phyloP scores from a whole-genome alignment of 257 asterid species.

The Linderniella brevidens region DNA sequence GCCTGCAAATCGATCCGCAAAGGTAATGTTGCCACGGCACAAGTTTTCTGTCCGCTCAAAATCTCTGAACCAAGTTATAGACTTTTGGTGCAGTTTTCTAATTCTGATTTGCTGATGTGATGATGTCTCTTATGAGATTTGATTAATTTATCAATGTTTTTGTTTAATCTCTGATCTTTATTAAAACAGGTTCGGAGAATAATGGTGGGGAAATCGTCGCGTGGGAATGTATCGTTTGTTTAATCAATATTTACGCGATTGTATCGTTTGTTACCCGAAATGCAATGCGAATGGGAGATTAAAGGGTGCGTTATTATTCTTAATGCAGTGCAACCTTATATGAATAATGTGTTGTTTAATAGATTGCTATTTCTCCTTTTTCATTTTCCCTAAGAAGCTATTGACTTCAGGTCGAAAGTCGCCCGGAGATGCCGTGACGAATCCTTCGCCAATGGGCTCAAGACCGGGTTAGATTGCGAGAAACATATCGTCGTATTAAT shows the following conservation, averaged over 20 bases:
- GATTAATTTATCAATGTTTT: too few species aligned
- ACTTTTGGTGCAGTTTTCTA: conserved; percentile 71
- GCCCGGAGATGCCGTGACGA: conserved; percentile 79
- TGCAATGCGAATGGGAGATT: conserved; percentile 95
- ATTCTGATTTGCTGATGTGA: too few species aligned
- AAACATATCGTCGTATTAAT: too few species aligned
- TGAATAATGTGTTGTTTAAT: too few species aligned
- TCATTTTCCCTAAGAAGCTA: conserved; percentile 11
- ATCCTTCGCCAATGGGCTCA: conserved; percentile 74
- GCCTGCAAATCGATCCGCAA: conserved; percentile 58
- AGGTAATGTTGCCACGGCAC: conserved; percentile 89
- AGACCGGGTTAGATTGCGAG: too few species aligned
- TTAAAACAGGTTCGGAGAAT: conserved; percentile 87
- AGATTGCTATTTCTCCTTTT: too few species aligned
- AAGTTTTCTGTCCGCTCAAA: conserved; percentile 80
- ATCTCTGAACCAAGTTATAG: conserved; percentile 98
- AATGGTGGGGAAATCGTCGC: conserved; percentile 93
- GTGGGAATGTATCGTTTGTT: conserved; percentile 96
- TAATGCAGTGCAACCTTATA: too few species aligned
- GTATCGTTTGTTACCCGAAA: too few species aligned
- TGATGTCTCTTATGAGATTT: too few species aligned
- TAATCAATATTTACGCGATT: conserved; percentile 3
- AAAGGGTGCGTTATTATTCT: conserved; percentile 86
- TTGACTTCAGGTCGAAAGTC: conserved; percentile 84
- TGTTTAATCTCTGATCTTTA: too few species aligned